Evolutionary conservation across 2,329 filamentous ascomycete genomes (phyloP), one percentile per base, ranked within the genome.

Genomic region (Ceratocystis albifundus): DNA sequence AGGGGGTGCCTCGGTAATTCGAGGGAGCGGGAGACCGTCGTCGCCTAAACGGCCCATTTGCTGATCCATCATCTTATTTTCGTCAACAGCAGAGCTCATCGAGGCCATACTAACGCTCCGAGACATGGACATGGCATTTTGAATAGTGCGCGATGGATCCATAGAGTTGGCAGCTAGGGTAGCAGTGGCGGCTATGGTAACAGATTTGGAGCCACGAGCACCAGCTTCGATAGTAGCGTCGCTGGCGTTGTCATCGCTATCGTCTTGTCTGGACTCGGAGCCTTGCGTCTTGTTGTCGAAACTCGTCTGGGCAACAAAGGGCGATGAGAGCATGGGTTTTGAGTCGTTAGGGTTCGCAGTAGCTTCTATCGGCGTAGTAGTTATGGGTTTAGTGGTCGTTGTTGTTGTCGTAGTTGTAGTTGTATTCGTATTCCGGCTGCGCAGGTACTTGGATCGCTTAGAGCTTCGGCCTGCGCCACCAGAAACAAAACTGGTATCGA

Each of bases 31-130:
- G 68, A 74, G 69, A 71, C 77, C 74, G 71, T 82, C 76, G 72
- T 84, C 80, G 62, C 79, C 76, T 25, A 81, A 74, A 3, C 80
- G 78, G 69, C 80, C 80, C 32, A 84, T 68, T 36, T 68, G 75
- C 46, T 79, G 81, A 61, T 75, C 76, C 48, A 74, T 72, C 36
- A 73, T 72, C 65, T 66, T 68, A 59, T 65, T 67, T 22, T 86
- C 83, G n/a, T 86, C 82, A 61, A 81, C 77, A 0, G 88, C 89
- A 4, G 91, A 96, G 1, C 86, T 88, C 77, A 96, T 90, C 74
- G 93, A 96, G 25, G 91, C 91, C 68, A 96, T 82, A 76, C 92
- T 96, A 69, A 92, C 87, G 10, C 91, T 79, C 46, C 80, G 79
- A 30, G 80, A 77, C 70, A 79, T 75, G 7, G 79, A 81, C 68